phyloP scores from a whole-genome alignment of 2,329 filamentous ascomycete genomes.

The Didymella lethalis region DNA sequence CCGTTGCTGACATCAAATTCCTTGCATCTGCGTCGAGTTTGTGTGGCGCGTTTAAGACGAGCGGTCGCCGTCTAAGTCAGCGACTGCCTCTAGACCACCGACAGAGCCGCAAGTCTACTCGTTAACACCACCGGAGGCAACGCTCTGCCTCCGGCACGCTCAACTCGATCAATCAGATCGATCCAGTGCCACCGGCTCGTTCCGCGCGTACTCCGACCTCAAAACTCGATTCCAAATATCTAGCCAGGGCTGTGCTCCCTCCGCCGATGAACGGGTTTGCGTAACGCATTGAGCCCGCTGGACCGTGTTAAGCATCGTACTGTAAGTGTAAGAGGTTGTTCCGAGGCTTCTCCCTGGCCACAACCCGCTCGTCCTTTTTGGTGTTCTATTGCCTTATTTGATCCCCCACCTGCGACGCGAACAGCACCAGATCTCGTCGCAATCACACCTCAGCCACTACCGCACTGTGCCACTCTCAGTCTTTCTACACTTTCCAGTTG shows the following conservation, averaged over 20 bases:
- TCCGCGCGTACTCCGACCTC: constrained; percentile 13
- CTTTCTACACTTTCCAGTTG: constrained; percentile 3
- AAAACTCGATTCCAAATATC: constrained; percentile 20
- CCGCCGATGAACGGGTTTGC: constrained; percentile 13
- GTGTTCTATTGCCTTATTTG: constrained; percentile 24
- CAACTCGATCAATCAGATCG: constrained; percentile 17
- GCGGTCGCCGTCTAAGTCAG: constrained; percentile 19
- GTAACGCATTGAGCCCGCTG: constrained; percentile 25
- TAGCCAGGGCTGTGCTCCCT: constrained; percentile 17
- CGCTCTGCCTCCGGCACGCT: constrained; percentile 2
- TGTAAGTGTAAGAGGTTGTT: constrained; percentile 35
- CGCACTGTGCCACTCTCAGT: constrained; percentile 19
- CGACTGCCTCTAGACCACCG: constrained; percentile 15
- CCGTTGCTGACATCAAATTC: constrained; percentile 10
- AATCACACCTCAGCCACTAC: constrained; percentile 31
- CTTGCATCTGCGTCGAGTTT: constrained; percentile 17
- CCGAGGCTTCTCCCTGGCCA: constrained; percentile 21
- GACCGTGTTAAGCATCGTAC: constrained; percentile 31
- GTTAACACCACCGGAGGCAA: constrained; percentile 15
- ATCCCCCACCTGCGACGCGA: constrained; percentile 22
- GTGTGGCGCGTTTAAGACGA: constrained; percentile 12
- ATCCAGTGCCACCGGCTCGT: constrained; percentile 16
- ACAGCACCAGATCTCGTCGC: constrained; percentile 37
- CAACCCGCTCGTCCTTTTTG: constrained; percentile 25
- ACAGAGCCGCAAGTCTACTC: constrained; percentile 23